phyloP scores from a whole-genome alignment of 2,329 filamentous ascomycete species.

The Dendrostoma leiphaemia region DNA sequence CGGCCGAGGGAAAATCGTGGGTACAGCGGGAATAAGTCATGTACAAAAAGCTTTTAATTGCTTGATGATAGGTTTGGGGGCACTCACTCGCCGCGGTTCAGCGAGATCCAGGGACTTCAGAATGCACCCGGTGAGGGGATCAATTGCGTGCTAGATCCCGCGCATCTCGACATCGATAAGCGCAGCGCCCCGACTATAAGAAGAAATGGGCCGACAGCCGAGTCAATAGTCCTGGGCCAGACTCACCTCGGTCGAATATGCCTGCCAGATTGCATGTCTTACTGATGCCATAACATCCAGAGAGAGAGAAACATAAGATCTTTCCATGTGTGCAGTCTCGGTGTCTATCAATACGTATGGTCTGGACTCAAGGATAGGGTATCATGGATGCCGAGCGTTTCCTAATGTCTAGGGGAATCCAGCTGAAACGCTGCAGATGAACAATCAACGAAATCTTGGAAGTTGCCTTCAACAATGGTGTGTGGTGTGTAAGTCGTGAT shows the following conservation, averaged over 20 bases:
- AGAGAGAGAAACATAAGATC: not conserved
- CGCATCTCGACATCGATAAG: constrained; percentile 19
- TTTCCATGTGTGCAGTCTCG: constrained; percentile 4
- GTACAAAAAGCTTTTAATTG: too few species aligned
- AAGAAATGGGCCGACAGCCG: constrained; percentile 4
- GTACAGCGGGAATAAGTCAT: not conserved
- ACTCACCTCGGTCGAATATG: not conserved
- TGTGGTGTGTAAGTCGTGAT: not conserved
- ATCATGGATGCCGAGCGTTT: constrained; percentile 14
- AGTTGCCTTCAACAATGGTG: not conserved
- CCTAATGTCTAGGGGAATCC: not conserved
- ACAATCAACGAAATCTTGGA: not conserved
- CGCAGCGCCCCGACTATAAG: not conserved
- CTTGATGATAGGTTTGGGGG: too few species aligned
- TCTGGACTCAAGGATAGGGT: constrained; percentile 13
- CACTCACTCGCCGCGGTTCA: too few species aligned
- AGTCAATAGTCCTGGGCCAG: too few species aligned
- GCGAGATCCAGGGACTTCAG: too few species aligned
- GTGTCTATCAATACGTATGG: constrained; percentile 8
- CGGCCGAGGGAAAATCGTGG: not conserved
- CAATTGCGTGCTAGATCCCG: constrained; percentile 15
- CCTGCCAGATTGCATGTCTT: not conserved
- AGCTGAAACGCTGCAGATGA: not conserved
- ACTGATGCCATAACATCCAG: not conserved
- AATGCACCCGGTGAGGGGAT: not conserved